A percentile compares a stretch with the other conserved stretches of the same genome.
These are phyloP conservation scores for Leishmania guyanensis DNA, from an alignment of 208 protist species.

Conservation along the genomic window DNA sequence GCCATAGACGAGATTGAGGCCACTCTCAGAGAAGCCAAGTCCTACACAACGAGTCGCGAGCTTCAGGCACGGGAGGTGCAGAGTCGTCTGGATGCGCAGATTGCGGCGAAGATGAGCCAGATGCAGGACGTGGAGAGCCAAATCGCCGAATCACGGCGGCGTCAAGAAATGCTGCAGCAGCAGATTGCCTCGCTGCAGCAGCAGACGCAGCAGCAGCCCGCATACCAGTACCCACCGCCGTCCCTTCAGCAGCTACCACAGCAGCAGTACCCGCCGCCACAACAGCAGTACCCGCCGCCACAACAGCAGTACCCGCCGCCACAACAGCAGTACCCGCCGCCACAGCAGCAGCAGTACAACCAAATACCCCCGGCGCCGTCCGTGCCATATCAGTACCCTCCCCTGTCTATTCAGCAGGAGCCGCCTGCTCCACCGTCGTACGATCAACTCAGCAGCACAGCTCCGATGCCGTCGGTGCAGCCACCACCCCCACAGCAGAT, in stretches of 20 bases:
- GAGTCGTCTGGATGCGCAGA: slow-evolving; percentile 63
- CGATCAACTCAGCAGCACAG: slow-evolving; percentile 24
- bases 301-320: no score
- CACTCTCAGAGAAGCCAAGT: slow-evolving; percentile 55
- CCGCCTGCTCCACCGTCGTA: slow-evolving; percentile 22
- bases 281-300: slow-evolving; percentile 7
- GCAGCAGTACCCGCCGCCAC: slow-evolving; percentile 9
- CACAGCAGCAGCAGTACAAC: slow-evolving; percentile 6
- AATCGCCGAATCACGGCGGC: slow-evolving; percentile 48
- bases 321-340: slow-evolving; percentile 5
- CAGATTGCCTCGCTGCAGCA: slow-evolving; percentile 36
- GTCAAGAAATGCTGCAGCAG: slow-evolving; percentile 38
- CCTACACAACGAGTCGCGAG: slow-evolving; percentile 61
- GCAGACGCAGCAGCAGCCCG: slow-evolving; percentile 9
- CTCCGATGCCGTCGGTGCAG: background rate
- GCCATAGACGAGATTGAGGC: slow-evolving; percentile 57
- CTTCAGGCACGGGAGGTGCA: slow-evolving; percentile 64
- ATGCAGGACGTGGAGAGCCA: slow-evolving; percentile 50
- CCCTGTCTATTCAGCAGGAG: slow-evolving; percentile 1
- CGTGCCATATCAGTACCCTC: slow-evolving; percentile 3
- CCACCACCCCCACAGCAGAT: slow-evolving; percentile 1
- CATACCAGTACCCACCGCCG: background rate
- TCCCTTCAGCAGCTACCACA: background rate
- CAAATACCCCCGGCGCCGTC: background rate
- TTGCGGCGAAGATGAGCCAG: slow-evolving; percentile 71